Evolutionary conservation across 2,329 filamentous ascomycete genomes (phyloP).

Genomic region (Sporothrix protearum): DNA sequence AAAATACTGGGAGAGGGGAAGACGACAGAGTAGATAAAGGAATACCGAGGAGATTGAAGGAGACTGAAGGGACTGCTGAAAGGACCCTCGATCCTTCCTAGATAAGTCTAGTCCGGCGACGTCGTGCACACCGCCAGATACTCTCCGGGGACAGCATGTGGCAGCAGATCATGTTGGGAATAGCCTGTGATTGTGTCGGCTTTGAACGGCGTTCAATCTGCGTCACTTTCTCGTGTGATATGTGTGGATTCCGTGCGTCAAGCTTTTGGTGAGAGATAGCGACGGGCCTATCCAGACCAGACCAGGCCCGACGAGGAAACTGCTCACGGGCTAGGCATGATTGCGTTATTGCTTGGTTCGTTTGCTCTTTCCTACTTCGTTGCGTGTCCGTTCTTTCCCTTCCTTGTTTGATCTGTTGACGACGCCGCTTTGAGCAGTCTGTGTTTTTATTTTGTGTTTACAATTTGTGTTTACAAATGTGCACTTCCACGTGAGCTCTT

Average conservation of each 20-base stretch:
- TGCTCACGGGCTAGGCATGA: conserved; percentile 5
- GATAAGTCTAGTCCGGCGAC: background rate
- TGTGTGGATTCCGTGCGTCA: background rate
- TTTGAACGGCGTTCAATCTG: conserved; percentile 7
- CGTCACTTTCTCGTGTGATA: background rate
- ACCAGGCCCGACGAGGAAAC: conserved; percentile 11
- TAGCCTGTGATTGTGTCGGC: background rate
- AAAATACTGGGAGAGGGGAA: background rate
- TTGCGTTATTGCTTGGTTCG: conserved; percentile 1
- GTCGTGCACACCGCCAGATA: conserved; percentile 14
- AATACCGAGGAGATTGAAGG: background rate
- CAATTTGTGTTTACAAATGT: background rate
- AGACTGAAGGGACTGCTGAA: background rate
- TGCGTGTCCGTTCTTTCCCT: background rate
- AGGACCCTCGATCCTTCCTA: conserved; percentile 3
- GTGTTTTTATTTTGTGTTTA: background rate
- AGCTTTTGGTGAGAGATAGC: background rate
- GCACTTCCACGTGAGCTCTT: background rate
- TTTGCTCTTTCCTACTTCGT: background rate
- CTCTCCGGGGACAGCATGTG: background rate
- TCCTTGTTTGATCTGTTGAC: conserved; percentile 1
- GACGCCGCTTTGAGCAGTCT: conserved; percentile 8
- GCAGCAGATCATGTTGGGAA: background rate
- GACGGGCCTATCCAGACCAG: background rate
- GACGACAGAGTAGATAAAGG: background rate